Conservation (phyloP, 2,329 filamentous ascomycete species). For the Teratosphaeria destructans region DNA sequence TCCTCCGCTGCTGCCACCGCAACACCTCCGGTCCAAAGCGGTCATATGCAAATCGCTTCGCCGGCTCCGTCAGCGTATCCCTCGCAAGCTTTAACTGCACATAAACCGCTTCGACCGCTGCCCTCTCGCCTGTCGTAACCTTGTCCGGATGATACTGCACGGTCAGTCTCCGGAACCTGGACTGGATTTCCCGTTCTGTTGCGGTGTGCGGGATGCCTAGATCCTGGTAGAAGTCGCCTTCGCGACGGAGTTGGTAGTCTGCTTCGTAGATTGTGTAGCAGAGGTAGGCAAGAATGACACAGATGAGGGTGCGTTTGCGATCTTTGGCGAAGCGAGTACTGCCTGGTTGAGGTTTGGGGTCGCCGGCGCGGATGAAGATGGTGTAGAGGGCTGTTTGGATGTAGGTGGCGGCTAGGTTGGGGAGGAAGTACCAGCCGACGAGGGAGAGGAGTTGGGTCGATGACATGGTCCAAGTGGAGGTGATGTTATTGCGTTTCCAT, state of each 20-base stretch:
- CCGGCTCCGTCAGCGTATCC: constrained; percentile 69
- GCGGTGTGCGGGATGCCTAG: constrained; percentile 61
- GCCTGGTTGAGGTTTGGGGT: constrained; percentile 62
- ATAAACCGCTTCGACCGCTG: constrained; percentile 49
- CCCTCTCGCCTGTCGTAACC: constrained; percentile 33
- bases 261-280: constrained; percentile 88
- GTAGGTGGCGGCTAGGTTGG: constrained; percentile 61
- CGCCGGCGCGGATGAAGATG: constrained; percentile 79
- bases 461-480: background rate
- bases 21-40: constrained; percentile 68
- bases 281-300: constrained; percentile 75
- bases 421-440: constrained; percentile 52
- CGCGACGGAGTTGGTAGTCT: constrained; percentile 63
- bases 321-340: constrained; percentile 60
- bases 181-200: constrained; percentile 68
- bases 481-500: background rate
- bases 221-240: constrained; percentile 68
- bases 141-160: constrained; percentile 77
- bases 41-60: constrained; percentile 77
- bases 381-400: constrained; percentile 76
- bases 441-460: constrained; percentile 39
- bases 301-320: constrained; percentile 70
- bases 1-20: constrained; percentile 55
- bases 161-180: constrained; percentile 68
- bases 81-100: constrained; percentile 73